These are phyloP conservation scores for Schizophyllum amplum DNA, from an alignment of 1,284 basidiomycete species.

Conservation along the genomic window DNA sequence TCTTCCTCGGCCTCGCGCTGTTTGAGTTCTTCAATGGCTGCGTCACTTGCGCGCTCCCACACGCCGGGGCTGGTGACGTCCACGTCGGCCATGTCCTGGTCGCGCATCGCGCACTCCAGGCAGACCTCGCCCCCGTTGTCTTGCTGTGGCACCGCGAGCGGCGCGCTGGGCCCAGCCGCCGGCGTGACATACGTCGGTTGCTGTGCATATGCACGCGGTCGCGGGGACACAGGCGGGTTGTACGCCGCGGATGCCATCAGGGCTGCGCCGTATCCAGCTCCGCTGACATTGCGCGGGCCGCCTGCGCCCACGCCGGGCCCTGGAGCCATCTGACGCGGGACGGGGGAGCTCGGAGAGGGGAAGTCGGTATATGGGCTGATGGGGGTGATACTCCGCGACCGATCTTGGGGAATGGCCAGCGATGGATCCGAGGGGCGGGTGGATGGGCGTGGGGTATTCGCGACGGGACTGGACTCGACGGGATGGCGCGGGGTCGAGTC, in stretches of 20 bases:
- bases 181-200: conserved; percentile 65
- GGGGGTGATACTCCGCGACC: neutral
- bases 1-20: conserved; percentile 68
- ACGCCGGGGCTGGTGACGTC: conserved; percentile 79
- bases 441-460: conserved; percentile 13
- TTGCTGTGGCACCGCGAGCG: conserved; percentile 43
- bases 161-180: conserved; percentile 28
- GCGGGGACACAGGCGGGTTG: conserved; percentile 51
- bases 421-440: conserved; percentile 13
- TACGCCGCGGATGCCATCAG: conserved; percentile 54
- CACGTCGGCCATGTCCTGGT: conserved; percentile 97
- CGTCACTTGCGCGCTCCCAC: conserved; percentile 91
- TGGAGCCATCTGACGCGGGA: conserved; percentile 3
- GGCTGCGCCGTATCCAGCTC: conserved; percentile 1
- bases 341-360: conserved; percentile 19
- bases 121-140: conserved; percentile 69
- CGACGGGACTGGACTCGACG: conserved; percentile 25
- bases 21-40: conserved; percentile 71
- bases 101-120: conserved; percentile 97
- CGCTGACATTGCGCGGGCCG: conserved; percentile 1
- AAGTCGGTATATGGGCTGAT: conserved; percentile 10
- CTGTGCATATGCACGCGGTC: conserved; percentile 58
- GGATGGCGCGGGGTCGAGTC: conserved; percentile 14
- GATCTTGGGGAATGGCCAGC: conserved; percentile 17
- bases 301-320: too few relatives aligned